A percentile compares a stretch with the other conserved stretches of the same genome.
Conservation (phyloP, 83 land plant genomes). For the Diphasiastrum complanatum region DNA sequence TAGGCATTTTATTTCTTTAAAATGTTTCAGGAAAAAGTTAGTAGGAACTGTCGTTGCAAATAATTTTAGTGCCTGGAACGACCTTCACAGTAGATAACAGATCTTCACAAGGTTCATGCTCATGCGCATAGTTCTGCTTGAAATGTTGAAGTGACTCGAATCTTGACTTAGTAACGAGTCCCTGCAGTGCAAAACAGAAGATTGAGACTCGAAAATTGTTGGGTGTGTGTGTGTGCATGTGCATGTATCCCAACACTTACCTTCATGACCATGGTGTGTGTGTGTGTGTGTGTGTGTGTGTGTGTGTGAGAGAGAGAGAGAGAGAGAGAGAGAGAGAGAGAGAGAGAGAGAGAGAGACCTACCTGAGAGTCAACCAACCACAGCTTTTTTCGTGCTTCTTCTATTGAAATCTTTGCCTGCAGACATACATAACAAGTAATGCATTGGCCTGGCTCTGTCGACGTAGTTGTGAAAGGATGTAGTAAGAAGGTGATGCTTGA, state of each 20-base stretch:
- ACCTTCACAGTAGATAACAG: conserved; percentile 38
- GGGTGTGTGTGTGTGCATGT: neutral
- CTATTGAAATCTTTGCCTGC: conserved; percentile 60
- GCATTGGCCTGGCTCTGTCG: too few species aligned
- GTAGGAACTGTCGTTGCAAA: neutral
- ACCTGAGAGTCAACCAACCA: conserved; percentile 94
- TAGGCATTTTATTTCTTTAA: neutral
- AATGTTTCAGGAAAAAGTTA: neutral
- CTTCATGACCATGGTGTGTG: neutral
- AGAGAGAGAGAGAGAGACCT: conserved; percentile 1
- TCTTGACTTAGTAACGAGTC: conserved; percentile 46
- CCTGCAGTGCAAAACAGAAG: conserved; percentile 21
- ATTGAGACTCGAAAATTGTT: neutral
- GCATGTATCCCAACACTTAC: neutral
- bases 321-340: neutral
- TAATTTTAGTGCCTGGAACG: neutral
- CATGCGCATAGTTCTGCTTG: conserved; percentile 41
- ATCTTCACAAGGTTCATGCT: conserved; percentile 34
- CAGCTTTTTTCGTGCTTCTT: conserved; percentile 66
- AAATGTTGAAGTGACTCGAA: conserved; percentile 35
- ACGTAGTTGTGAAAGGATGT: too few species aligned
- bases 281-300: neutral
- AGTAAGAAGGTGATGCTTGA: too few species aligned
- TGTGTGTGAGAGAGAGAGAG: neutral
- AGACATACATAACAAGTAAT: too few species aligned